Evolutionary conservation across 1,139 yeast genomes (phyloP).

Genomic region (Komagataea norvegica): DNA sequence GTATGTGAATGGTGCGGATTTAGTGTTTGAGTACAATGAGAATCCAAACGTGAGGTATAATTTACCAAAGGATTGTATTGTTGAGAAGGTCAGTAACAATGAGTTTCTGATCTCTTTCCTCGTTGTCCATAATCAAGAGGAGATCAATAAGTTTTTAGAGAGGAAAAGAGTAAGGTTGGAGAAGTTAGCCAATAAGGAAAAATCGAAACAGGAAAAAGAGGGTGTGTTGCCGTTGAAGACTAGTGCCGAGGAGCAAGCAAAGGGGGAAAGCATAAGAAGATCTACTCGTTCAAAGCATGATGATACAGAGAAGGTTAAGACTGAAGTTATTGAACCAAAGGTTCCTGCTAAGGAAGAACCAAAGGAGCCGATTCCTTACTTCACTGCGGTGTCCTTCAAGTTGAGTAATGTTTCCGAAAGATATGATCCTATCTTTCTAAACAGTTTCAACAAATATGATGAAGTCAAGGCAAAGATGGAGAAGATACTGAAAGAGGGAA

Average conservation of each 20-base stretch:
- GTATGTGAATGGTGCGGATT: constrained; percentile 61
- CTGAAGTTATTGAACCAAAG: constrained; percentile 4
- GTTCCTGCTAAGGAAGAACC: constrained; percentile 20
- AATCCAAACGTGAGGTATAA: constrained; percentile 69
- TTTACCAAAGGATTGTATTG: constrained; percentile 70
- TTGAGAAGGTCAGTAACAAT: constrained; percentile 51
- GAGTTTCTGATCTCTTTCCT: constrained; percentile 64
- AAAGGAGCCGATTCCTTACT: constrained; percentile 40
- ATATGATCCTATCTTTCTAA: constrained; percentile 61
- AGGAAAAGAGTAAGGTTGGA: constrained; percentile 19
- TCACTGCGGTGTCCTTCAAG: constrained; percentile 60
- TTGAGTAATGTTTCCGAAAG: constrained; percentile 60
- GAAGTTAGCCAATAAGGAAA: constrained; percentile 22
- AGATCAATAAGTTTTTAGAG: constrained; percentile 25
- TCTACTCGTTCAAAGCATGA: constrained; percentile 25
- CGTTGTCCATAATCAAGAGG: constrained; percentile 46
- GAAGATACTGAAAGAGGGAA: constrained; percentile 54
- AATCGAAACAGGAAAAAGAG: constrained; percentile 27
- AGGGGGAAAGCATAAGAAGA: constrained; percentile 16
- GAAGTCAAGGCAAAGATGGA: constrained; percentile 60
- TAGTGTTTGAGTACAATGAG: constrained; percentile 82
- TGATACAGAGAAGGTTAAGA: constrained; percentile 18
- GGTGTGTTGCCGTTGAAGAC: constrained; percentile 25
- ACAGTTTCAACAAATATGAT: constrained; percentile 58
- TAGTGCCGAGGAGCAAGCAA: constrained; percentile 25